A percentile compares a stretch with the other conserved stretches of the same genome.
Evolutionary conservation across 2,329 filamentous ascomycete genomes (phyloP).

Genomic region (Pyrenophora graminea): DNA sequence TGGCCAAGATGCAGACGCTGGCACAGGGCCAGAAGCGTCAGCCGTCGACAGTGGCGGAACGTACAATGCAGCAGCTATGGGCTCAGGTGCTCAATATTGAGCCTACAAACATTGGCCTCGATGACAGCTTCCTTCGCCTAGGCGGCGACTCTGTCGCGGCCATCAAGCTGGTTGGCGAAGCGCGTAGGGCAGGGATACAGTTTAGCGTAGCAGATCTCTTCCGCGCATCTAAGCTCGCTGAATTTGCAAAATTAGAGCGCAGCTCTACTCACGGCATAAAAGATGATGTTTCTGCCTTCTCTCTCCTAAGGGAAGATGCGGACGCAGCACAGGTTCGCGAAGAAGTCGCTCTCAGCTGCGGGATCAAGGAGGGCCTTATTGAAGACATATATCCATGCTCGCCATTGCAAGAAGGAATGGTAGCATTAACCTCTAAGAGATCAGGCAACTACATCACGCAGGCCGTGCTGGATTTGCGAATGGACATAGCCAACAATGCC

Average conservation of each 20-base stretch:
- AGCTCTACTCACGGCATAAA: slow-evolving; percentile 34
- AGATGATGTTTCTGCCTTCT: too few species aligned
- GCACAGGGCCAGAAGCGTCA: background rate
- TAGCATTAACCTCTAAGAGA: slow-evolving; percentile 48
- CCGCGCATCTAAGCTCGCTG: too few species aligned
- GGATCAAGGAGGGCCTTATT: too few species aligned
- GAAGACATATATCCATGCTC: too few species aligned
- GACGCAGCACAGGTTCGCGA: too few species aligned
- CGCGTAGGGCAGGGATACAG: background rate
- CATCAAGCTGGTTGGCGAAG: slow-evolving; percentile 14
- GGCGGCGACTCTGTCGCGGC: slow-evolving; percentile 16
- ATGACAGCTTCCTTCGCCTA: slow-evolving; percentile 14
- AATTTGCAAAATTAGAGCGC: too few species aligned
- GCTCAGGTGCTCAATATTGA: slow-evolving; percentile 7
- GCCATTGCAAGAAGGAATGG: too few species aligned
- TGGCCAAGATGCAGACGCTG: background rate
- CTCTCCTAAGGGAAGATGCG: too few species aligned
- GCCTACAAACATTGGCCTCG: slow-evolving; percentile 3
- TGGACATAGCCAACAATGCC: background rate
- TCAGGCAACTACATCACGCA: slow-evolving; percentile 52
- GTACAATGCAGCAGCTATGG: slow-evolving; percentile 1
- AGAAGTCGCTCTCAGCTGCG: too few species aligned
- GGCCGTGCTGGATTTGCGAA: slow-evolving; percentile 42
- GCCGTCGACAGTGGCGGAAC: background rate
- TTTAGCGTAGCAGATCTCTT: background rate